Evolutionary conservation across 305 asterid genomes (phyloP), one percentile per base, ranked within the genome.

Genomic region (Coffea humblotiana): DNA sequence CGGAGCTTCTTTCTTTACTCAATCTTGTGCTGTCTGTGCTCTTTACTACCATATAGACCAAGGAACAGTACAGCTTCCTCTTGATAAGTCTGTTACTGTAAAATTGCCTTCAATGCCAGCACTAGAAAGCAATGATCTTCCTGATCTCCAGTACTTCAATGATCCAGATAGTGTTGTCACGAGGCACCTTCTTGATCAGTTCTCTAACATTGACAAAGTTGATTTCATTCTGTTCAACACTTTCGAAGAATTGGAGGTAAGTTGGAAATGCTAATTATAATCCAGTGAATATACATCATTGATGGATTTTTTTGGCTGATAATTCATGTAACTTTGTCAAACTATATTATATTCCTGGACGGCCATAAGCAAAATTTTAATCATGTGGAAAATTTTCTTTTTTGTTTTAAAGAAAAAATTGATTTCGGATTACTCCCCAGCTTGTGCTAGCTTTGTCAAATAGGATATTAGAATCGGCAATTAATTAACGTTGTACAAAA

Each of bases 181-280:
- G 70, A n/a, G 75, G 63, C 76, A 2, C 54, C 29, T 68, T 82
- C 25, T 66, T 80, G 66, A 60, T 67, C 90, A 87, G 79, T 85
- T 83, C 72, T 67, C 37, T 9, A 87, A 88, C 80, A 63, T 85
- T 56, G 89, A 82, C 71, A 49, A 79, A 32, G 89, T 78, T 10
- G 94, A 90, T 81, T 90, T 86, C 84, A 68, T 88, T 73, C 79
- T 90, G 19, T 83, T 88, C 87, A 90, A 90, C 81, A 80, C 89
- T 0, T 90, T 87, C 40, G 83, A 86, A 66, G 64, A 70, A 74
- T 74, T 90, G 60, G 94, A 90, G 91, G 94, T 86, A 71, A 70
- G 72, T 72, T n/a, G 15, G 15, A 51, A 51, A 9, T 51, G 13
- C 56, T 51, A 13, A 51, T 11, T 51, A 10, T 51, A 13, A 51